phyloP scores from a whole-genome alignment of 1,284 basidiomycete species.

The Sanghuangporus baumii region DNA sequence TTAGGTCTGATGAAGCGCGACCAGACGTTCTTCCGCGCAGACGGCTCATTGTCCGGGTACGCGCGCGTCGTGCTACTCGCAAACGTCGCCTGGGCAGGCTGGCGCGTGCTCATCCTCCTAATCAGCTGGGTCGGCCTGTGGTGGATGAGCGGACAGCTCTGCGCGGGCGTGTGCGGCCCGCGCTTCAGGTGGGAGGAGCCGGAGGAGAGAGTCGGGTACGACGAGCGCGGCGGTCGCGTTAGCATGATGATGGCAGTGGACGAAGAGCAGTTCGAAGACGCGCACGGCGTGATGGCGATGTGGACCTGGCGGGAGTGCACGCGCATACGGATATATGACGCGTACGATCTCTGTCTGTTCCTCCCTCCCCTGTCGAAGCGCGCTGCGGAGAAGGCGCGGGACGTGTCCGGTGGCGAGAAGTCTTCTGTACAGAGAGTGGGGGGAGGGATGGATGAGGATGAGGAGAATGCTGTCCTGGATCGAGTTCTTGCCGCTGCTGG shows the following conservation, averaged over 20 bases:
- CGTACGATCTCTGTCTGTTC: slow-evolving; percentile 72
- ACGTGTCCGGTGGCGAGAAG: not conserved
- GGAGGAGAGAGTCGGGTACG: slow-evolving; percentile 41
- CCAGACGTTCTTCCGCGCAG: slow-evolving; percentile 61
- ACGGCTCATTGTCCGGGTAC: slow-evolving; percentile 67
- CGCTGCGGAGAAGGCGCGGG: slow-evolving; percentile 18
- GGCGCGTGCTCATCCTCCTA: slow-evolving; percentile 60
- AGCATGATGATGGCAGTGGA: slow-evolving; percentile 19
- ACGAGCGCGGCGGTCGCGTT: too few species aligned
- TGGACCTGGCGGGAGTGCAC: slow-evolving; percentile 77
- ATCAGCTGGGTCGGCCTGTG: slow-evolving; percentile 68
- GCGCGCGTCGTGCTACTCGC: slow-evolving; percentile 68
- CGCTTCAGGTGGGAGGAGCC: slow-evolving; percentile 78
- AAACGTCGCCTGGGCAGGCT: slow-evolving; percentile 71
- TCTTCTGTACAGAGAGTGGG: not conserved
- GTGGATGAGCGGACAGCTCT: slow-evolving; percentile 66
- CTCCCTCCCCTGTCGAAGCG: slow-evolving; percentile 29
- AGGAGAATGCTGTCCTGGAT: slow-evolving; percentile 47
- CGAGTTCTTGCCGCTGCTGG: slow-evolving; percentile 68
- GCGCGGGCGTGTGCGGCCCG: slow-evolving; percentile 76
- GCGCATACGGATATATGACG: slow-evolving; percentile 65
- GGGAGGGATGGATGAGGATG: slow-evolving; percentile 15
- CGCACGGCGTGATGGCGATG: slow-evolving; percentile 13
- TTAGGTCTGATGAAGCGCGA: slow-evolving; percentile 51
- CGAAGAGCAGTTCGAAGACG: slow-evolving; percentile 40